Conservation (phyloP, 2,329 filamentous ascomycete genomes). For the Botrytis fragariae region DNA sequence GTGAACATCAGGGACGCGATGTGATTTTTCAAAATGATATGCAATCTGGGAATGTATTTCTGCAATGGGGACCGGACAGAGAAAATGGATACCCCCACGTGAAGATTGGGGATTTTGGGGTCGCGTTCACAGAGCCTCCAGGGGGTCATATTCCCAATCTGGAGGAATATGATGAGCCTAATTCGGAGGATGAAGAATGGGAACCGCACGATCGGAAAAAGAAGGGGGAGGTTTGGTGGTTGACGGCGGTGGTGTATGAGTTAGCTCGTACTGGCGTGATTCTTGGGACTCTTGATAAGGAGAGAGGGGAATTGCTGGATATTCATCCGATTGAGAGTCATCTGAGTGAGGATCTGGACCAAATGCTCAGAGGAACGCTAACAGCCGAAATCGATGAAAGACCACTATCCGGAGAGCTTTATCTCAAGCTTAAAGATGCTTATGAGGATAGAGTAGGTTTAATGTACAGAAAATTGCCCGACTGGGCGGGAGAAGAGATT, state of each 20-base stretch:
- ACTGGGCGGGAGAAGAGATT: not conserved
- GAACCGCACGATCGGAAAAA: not conserved
- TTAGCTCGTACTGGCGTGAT: not conserved
- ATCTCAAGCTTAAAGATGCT: not conserved
- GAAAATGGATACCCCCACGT: not conserved
- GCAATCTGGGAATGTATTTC: not conserved
- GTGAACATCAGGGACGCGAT: not conserved
- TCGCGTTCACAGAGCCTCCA: not conserved
- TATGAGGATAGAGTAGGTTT: not conserved
- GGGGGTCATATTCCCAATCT: not conserved
- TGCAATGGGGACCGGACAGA: not conserved
- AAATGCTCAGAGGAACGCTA: not conserved
- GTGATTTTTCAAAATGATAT: constrained; percentile 5
- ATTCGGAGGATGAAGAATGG: not conserved
- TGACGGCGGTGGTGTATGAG: not conserved
- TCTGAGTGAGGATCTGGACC: not conserved
- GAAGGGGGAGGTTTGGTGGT: not conserved
- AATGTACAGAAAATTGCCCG: not conserved
- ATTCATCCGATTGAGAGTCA: not conserved
- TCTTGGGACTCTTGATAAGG: not conserved
- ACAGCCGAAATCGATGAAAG: not conserved
- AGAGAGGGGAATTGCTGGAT: not conserved
- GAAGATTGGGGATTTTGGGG: constrained; percentile 15
- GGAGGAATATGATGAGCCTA: not conserved
- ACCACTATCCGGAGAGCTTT: not conserved